These are phyloP conservation scores for Ceratocystis cacaofunesta DNA, from an alignment of 2,329 filamentous ascomycete species.

Conservation along the genomic window DNA sequence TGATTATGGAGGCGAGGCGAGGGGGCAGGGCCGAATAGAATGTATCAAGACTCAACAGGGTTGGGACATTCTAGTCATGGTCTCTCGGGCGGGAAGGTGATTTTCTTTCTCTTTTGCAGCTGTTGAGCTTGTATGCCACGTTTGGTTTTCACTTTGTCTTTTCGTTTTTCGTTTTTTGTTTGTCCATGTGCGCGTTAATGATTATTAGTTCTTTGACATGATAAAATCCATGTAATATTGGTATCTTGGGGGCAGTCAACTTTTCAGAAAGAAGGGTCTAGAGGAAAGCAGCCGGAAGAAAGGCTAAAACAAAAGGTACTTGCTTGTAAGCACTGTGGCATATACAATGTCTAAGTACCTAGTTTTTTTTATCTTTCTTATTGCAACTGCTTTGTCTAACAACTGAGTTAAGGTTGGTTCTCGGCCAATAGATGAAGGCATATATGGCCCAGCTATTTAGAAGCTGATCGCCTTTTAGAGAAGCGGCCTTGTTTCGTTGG, in stretches of 20 bases:
- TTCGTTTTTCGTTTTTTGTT: slow-evolving; percentile 1
- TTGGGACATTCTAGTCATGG: neutral
- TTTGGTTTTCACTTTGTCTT: slow-evolving; percentile 6
- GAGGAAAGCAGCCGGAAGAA: neutral
- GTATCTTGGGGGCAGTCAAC: neutral
- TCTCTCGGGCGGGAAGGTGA: neutral
- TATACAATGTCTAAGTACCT: neutral
- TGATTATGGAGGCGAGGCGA: neutral
- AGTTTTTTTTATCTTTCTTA: neutral
- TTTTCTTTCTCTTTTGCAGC: slow-evolving; percentile 6
- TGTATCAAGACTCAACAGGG: neutral
- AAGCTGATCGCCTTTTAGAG: neutral
- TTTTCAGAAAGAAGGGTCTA: neutral
- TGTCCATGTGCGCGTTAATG: slow-evolving; percentile 14
- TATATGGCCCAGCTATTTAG: neutral
- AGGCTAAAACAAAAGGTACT: neutral
- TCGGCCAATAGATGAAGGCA: neutral
- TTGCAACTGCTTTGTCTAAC: no score
- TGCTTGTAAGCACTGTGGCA: neutral
- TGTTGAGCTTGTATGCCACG: slow-evolving; percentile 3
- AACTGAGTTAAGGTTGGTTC: neutral
- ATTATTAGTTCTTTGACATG: slow-evolving; percentile 11
- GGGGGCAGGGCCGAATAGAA: neutral
- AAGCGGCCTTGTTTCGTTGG: neutral
- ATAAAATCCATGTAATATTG: neutral